Evolutionary conservation across 768 basidiomycete species (phyloP).

Genomic region (Pleurotus pulmonarius): DNA sequence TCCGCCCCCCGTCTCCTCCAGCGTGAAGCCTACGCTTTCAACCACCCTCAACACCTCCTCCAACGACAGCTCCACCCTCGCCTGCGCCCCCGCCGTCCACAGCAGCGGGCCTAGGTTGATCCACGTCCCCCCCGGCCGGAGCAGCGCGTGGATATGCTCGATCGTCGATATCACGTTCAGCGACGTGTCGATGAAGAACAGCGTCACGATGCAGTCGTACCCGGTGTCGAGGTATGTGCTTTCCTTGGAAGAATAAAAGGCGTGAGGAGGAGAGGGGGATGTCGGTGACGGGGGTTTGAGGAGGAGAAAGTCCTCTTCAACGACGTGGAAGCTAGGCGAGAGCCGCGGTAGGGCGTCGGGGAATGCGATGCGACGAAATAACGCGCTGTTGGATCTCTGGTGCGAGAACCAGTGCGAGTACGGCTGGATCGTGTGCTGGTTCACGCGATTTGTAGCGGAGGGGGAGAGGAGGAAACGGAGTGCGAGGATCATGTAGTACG

Average conservation of each 20-base stretch:
- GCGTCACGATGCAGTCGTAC: slow-evolving; percentile 60
- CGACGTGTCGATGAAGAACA: slow-evolving; percentile 68
- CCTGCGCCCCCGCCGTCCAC: slow-evolving; percentile 54
- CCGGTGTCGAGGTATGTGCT: slow-evolving; percentile 18
- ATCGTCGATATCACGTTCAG: slow-evolving; percentile 50
- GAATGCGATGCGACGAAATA: slow-evolving; percentile 52
- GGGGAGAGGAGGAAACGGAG: slow-evolving; percentile 55
- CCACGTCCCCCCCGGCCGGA: slow-evolving; percentile 64
- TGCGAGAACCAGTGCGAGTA: slow-evolving; percentile 73
- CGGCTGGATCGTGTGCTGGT: slow-evolving; percentile 55
- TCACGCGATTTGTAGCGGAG: slow-evolving; percentile 29
- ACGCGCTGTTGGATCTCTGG: slow-evolving; percentile 42
- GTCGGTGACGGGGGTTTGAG: slow-evolving; percentile 21
- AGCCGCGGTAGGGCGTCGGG: slow-evolving; percentile 60
- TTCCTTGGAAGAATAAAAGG: slow-evolving; percentile 14
- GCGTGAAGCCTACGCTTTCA: slow-evolving; percentile 51
- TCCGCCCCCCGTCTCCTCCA: slow-evolving; percentile 20
- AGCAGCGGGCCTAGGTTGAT: slow-evolving; percentile 69
- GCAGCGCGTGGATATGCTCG: slow-evolving; percentile 51
- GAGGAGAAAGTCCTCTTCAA: slow-evolving; percentile 57
- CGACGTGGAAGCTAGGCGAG: slow-evolving; percentile 35
- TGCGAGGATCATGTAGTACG: slow-evolving; percentile 62
- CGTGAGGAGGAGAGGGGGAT: slow-evolving; percentile 2
- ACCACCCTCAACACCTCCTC: slow-evolving; percentile 58
- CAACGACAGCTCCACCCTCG: slow-evolving; percentile 55